Base-by-base conservation (phyloP, 306 rosid genomes). In the Castanea crenata region DNA sequence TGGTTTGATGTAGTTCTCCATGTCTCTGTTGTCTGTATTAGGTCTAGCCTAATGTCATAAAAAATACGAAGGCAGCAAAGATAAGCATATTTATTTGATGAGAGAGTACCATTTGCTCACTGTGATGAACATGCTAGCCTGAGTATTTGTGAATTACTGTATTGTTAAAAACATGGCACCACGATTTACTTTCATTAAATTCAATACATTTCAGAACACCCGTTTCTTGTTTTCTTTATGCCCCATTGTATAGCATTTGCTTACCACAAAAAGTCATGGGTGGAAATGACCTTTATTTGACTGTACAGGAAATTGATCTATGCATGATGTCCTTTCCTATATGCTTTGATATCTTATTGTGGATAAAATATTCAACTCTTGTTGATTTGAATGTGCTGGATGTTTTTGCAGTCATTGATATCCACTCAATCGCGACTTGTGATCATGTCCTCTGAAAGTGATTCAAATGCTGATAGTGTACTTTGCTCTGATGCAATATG, bases 351-450 rank as follows among this genome's bases (percentile, higher is more conserved):
- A 21, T 64, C 76, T 83, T 76, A 46, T 55, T 58, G 62, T 35
- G 54, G 67, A 56, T 80, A 51, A 75, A 61, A 49, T 58, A 78
- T 68, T 77, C 76, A 52, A 74, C 2, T 29, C 79, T 76, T 75
- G 80, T 79, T 78, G 80, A 57, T 80, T 76, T 77, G 52, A 18
- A 70, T 41, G 29, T 72, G 78, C 83, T 84, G 81, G 73, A 59
- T 83, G 69, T 81, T 88, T 82, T 84, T 88, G 85, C 91, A 92
- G 99, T 95, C 99, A 80, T 76, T 95, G 82, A 82, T 95, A 83
- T 92, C 97, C 84, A 92, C 98, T 69, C 92, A 84, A 77, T 90
- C 99, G 78, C 91, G 98, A 81, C 99, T 95, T 86, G 94, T 95
- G 71, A 86, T 95, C 71, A 85, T 86, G 58, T 84, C 99, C 79